phyloP scores from a whole-genome alignment of 176 grass and related monocot species.

The Musa troglodytarum region DNA sequence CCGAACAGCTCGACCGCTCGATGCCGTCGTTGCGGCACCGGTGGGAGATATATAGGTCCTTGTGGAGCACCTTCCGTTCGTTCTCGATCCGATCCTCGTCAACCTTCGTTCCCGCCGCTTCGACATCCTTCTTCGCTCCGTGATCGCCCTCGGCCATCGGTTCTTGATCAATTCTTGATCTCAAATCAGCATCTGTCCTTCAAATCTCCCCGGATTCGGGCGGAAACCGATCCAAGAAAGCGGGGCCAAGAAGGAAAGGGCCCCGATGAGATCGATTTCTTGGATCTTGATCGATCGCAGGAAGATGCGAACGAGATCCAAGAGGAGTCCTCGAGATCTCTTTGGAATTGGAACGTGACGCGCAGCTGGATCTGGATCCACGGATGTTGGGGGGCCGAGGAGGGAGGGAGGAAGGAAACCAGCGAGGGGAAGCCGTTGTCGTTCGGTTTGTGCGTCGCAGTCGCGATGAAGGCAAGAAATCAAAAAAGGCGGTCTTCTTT shows the following conservation, averaged over 20 bases:
- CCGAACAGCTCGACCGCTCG: neutral
- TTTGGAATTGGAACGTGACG: neutral
- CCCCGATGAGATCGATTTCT: no score
- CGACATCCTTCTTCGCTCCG: neutral
- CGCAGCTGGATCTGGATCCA: neutral
- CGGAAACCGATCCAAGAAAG: neutral
- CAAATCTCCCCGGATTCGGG: neutral
- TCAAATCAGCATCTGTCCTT: neutral
- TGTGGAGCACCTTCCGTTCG: neutral
- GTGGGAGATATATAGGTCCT: neutral
- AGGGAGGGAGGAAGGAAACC: neutral
- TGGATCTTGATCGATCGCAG: neutral
- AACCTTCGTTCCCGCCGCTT: neutral
- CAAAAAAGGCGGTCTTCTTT: neutral
- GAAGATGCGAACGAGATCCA: neutral
- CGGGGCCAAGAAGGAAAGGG: neutral
- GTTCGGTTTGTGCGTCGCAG: neutral
- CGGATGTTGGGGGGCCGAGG: neutral
- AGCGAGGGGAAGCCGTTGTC: neutral
- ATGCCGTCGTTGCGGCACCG: neutral
- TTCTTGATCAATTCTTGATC: neutral
- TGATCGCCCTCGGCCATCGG: neutral
- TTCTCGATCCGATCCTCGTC: neutral
- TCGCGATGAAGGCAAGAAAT: neutral
- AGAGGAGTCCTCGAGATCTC: neutral